Evolutionary conservation across 257 asterid species (phyloP), one percentile per base, ranked within the genome.

Genomic region (Plantago elongata): DNA sequence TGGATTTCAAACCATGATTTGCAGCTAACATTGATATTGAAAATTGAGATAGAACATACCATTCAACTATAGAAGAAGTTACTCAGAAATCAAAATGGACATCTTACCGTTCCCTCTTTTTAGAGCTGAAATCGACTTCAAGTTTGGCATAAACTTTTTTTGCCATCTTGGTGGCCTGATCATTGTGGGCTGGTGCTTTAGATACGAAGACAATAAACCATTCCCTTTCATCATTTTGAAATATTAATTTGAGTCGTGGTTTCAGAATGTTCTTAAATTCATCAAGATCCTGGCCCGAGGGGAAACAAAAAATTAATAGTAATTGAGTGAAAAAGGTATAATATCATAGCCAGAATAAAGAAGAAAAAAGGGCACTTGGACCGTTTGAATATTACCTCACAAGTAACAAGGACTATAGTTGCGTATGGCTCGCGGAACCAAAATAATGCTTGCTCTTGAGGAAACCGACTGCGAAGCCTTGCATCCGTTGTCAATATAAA

Each of bases 351-450:
- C 15, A 58, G 27, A 59, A 18, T 44, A 60, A 67, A 59, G 38
- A 11, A 60, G 48, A n/a, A 45, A 37, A 66, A 69, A 13, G 15
- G 37, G 38, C 40, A 57, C 54, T 47, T n/a, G 50, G 52, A 45
- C 45, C 16, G 29, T 22, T 51, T 10, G 66, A 69, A 63, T 38
- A 22, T 55, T 78, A 93, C 97, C 99, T 93, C 97, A 45, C 99
- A 89, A 22, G 89, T 83, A 68, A 89, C 99, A 74, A 93, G 83
- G 64, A 89, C 94, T 62, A 89, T 76, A 10, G 90, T 85, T 38
- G 96, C 99, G 60, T 93, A 89, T 46, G 99, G 96, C 69, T 93
- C 97, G 70, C 99, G 79, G 74, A 89, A 93, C 95, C 97, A 89
- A 80, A 93, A 93, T 70, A 93, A 76, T 34, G 84, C 73, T 71